Base-by-base conservation (phyloP, 176 grass and related monocot species). In the Pontederia crassipes region DNA sequence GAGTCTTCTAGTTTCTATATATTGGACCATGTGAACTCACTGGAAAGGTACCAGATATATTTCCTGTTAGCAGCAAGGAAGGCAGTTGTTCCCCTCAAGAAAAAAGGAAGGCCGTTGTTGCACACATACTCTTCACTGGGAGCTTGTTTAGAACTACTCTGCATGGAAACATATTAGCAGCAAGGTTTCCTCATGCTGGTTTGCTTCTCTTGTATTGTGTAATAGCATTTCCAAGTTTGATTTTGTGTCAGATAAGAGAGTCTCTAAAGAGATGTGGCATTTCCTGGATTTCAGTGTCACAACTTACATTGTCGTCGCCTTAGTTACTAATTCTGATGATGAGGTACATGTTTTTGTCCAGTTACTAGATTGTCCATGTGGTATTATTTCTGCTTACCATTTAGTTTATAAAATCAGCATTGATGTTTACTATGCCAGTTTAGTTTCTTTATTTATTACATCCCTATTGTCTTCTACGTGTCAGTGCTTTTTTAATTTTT, bases 131-230 rank as follows among this genome's bases (percentile, higher is more conserved):
- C 73, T 92, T 70, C 94, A 98, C 72, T 98, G 84, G 8, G 94
- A 98, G 64, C 82, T 98, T 61, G 85, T 92, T 70, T 98, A 88
- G 70, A 89, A 89, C 62, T 92, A 81, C 76, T 84, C 94, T 0
- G 84, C 84, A 0, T 98, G 84, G 24, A 93, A 98, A 64, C 94
- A 98, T 85, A 87, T 98, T 72, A 64, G 71, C 28, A 14, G 55
- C 15, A 74, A 5, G 15, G 61, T 17, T 52, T 12, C 47, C 67
- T 5, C 17, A 62, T 56, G 4, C 32, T 72, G 9, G 71, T 66
- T 65, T 46, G 56, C 65, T 45, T 9, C 9, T 53, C 40, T 40
- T 12, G n/a, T 61, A 7, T 29, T 29, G 12, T 29, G 45, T 45
- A 14, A 52, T 49, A 72, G 17, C 13, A 10, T 9, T 28, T 56